These are phyloP conservation scores for Suhomyces yuchorum DNA, from an alignment of 1,139 yeast genomes.

Conservation along the genomic window DNA sequence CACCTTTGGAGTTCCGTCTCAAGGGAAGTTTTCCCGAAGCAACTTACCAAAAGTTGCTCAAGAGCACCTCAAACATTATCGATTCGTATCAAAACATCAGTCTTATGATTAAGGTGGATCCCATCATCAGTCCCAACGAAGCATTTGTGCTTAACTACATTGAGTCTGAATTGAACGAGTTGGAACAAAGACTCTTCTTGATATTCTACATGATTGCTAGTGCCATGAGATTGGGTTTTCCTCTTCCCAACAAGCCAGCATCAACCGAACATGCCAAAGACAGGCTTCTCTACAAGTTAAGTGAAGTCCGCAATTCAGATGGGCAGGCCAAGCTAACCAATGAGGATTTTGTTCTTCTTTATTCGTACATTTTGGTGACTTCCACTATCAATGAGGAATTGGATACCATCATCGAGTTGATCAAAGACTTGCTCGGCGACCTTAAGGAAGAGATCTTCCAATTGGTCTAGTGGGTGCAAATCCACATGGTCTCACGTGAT, in stretches of 20 bases:
- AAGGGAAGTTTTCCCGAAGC: slow-evolving; percentile 70
- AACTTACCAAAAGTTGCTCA: slow-evolving; percentile 53
- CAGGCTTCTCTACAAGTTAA: slow-evolving; percentile 63
- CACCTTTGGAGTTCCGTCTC: slow-evolving; percentile 73
- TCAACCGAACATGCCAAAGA: slow-evolving; percentile 77
- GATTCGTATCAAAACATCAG: slow-evolving; percentile 77
- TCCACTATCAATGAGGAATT: slow-evolving; percentile 67
- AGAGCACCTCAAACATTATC: slow-evolving; percentile 62
- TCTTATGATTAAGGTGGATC: slow-evolving; percentile 65
- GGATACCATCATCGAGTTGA: slow-evolving; percentile 54
- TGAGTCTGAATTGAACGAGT: slow-evolving; percentile 60
- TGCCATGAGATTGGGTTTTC: slow-evolving; percentile 73
- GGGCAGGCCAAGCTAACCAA: slow-evolving; percentile 38
- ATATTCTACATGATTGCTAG: slow-evolving; percentile 79
- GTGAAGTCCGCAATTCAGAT: slow-evolving; percentile 38
- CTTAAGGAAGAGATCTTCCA: slow-evolving; percentile 57
- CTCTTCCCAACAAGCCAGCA: slow-evolving; percentile 76
- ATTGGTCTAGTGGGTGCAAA: slow-evolving; percentile 26
- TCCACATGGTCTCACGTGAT: neutral
- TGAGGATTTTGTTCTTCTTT: slow-evolving; percentile 74
- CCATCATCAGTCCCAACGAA: slow-evolving; percentile 55
- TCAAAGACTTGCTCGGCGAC: slow-evolving; percentile 64
- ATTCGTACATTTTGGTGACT: slow-evolving; percentile 74
- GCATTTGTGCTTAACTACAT: slow-evolving; percentile 57
- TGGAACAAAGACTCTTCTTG: slow-evolving; percentile 70